phyloP scores from a whole-genome alignment of 495 filamentous ascomycete species.

The Opeltia flavorubescens region DNA sequence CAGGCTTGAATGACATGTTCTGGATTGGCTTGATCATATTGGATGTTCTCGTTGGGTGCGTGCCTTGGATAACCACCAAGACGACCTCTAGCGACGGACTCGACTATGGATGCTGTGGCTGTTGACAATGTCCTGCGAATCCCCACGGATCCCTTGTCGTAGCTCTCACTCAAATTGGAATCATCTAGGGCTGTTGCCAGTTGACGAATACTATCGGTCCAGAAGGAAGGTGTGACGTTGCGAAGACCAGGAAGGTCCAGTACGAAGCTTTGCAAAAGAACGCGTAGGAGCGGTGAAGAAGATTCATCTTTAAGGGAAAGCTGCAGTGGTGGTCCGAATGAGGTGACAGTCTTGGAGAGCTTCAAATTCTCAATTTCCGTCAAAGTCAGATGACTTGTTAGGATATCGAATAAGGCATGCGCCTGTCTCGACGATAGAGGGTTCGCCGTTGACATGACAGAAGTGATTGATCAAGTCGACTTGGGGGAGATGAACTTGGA shows the following conservation, averaged over 20 bases:
- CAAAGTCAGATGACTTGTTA: slow-evolving; percentile 51
- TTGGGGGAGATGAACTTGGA: no score
- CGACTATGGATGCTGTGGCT: slow-evolving; percentile 44
- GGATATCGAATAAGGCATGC: slow-evolving; percentile 49
- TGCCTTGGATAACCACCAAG: slow-evolving; percentile 34
- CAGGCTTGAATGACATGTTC: slow-evolving; percentile 39
- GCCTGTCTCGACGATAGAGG: slow-evolving; percentile 25
- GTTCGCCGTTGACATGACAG: no score
- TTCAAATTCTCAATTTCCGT: slow-evolving; percentile 47
- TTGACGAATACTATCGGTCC: slow-evolving; percentile 33
- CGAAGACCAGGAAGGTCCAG: slow-evolving; percentile 41
- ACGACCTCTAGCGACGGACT: slow-evolving; percentile 41
- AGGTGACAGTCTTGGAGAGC: slow-evolving; percentile 32
- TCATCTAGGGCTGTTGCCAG: slow-evolving; percentile 34
- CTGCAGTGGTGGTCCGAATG: slow-evolving; percentile 45
- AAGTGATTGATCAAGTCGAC: no score
- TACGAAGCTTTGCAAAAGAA: slow-evolving; percentile 40
- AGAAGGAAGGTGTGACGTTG: slow-evolving; percentile 42
- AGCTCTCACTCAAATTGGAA: slow-evolving; percentile 50
- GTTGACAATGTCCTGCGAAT: slow-evolving; percentile 51
- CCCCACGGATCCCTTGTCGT: slow-evolving; percentile 51
- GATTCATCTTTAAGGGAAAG: slow-evolving; percentile 20
- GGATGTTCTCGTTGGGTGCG: slow-evolving; percentile 15
- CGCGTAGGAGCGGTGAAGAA: slow-evolving; percentile 41
- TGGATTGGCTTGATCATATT: slow-evolving; percentile 39